Evolutionary conservation across 331 rosid genomes (phyloP).

Genomic region (Dryas integrifolia): DNA sequence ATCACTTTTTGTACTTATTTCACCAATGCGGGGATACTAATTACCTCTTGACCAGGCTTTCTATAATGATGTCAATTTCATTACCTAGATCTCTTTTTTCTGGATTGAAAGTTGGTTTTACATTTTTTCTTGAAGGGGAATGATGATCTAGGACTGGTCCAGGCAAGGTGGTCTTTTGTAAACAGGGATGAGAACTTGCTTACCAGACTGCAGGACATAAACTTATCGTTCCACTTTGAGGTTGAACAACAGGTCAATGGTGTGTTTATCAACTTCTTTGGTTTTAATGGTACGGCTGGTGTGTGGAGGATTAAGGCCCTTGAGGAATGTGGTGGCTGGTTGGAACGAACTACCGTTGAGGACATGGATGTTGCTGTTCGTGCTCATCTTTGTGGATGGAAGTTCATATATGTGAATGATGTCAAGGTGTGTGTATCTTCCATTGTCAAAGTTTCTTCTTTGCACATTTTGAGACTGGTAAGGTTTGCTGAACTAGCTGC

Average conservation of each 20-base stretch:
- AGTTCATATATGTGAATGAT: constrained; percentile 88
- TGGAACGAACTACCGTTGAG: constrained; percentile 95
- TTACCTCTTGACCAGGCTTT: background rate
- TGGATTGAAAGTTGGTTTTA: constrained; percentile 26
- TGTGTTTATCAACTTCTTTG: constrained; percentile 82
- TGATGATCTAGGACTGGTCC: constrained; percentile 93
- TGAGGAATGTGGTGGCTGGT: constrained; percentile 98
- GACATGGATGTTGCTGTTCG: constrained; percentile 99
- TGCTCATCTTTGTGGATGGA: constrained; percentile 99
- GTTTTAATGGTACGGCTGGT: constrained; percentile 97
- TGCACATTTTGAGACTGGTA: constrained; percentile 2
- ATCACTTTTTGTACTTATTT: background rate
- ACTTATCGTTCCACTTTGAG: constrained; percentile 94
- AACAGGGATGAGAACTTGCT: constrained; percentile 99
- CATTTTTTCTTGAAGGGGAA: constrained; percentile 58
- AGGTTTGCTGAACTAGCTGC: constrained; percentile 31
- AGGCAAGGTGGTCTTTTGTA: constrained; percentile 94
- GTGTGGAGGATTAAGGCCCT: constrained; percentile 97
- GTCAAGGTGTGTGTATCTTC: constrained; percentile 59
- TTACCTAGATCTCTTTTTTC: background rate
- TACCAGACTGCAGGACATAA: constrained; percentile 89
- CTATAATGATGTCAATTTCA: background rate
- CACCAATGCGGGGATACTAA: background rate
- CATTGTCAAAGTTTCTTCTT: constrained; percentile 15
- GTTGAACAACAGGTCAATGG: constrained; percentile 99